Conservation (phyloP, 345 rosid genomes). For the Salix purpurea region DNA sequence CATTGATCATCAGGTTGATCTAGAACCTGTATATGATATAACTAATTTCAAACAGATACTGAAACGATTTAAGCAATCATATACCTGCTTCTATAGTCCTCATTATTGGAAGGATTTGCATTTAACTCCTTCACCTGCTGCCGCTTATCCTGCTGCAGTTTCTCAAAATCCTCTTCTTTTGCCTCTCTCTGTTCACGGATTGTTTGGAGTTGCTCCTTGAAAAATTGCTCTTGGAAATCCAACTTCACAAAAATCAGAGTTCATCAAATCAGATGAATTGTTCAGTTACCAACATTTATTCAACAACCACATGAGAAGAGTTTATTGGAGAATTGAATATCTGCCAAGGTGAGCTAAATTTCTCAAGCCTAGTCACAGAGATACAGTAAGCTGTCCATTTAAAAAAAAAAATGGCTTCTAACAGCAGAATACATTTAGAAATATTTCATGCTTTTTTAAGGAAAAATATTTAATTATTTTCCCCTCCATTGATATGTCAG, state of each 20-base stretch:
- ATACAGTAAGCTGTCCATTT: neutral
- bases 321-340: neutral
- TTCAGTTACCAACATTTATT: neutral
- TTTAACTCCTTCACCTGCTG: constrained; percentile 49
- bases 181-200: constrained; percentile 48
- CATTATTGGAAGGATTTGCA: constrained; percentile 29
- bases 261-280: neutral
- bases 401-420: neutral
- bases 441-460: no score
- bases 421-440: no score
- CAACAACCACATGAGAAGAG: neutral
- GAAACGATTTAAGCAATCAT: neutral
- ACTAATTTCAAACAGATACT: neutral
- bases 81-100: constrained; percentile 58
- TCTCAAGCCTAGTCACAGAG: neutral
- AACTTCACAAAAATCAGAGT: constrained; percentile 35
- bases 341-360: neutral
- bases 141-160: constrained; percentile 67
- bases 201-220: constrained; percentile 46
- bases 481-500: neutral
- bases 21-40: neutral
- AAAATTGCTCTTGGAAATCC: constrained; percentile 72
- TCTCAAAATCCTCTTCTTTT: constrained; percentile 77
- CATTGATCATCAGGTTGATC: neutral
- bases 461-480: no score